Evolutionary conservation across 169 alveolate species (phyloP).

Genomic region (Cryptosporidium bovis): DNA sequence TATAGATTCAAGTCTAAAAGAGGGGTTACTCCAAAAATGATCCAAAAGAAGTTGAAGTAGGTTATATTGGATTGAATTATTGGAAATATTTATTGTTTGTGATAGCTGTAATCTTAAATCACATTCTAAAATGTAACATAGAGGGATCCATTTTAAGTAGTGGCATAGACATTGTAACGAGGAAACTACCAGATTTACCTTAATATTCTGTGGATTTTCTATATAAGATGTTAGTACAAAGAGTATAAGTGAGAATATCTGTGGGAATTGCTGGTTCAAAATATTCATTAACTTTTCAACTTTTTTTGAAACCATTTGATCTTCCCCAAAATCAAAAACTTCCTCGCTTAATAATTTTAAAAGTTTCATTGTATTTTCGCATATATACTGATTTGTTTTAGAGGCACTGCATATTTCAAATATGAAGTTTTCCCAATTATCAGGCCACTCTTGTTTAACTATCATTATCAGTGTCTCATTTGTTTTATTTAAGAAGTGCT

Average conservation of each 20-base stretch:
- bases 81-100: slow-evolving; percentile 3
- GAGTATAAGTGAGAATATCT: slow-evolving; percentile 84
- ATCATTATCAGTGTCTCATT: slow-evolving; percentile 88
- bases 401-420: slow-evolving; percentile 97
- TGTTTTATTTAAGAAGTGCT: slow-evolving; percentile 87
- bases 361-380: slow-evolving; percentile 97
- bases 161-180: slow-evolving; percentile 92
- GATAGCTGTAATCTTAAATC: slow-evolving; percentile 67
- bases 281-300: slow-evolving; percentile 85
- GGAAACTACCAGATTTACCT: slow-evolving; percentile 86
- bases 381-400: slow-evolving; percentile 92
- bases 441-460: slow-evolving; percentile 98
- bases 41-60: slow-evolving; percentile 85
- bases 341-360: slow-evolving; percentile 96
- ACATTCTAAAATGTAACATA: slow-evolving; percentile 91
- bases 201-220: slow-evolving; percentile 84
- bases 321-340: slow-evolving; percentile 92
- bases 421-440: slow-evolving; percentile 98
- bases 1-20: slow-evolving; percentile 90
- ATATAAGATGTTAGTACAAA: slow-evolving; percentile 89
- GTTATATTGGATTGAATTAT: slow-evolving; percentile 56
- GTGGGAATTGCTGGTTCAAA: slow-evolving; percentile 81
- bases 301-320: slow-evolving; percentile 87
- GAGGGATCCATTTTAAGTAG: slow-evolving; percentile 95
- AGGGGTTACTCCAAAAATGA: slow-evolving; percentile 90